Evolutionary conservation across 2,329 filamentous ascomycete species (phyloP).

Genomic region (Dactylellina drechsleri): DNA sequence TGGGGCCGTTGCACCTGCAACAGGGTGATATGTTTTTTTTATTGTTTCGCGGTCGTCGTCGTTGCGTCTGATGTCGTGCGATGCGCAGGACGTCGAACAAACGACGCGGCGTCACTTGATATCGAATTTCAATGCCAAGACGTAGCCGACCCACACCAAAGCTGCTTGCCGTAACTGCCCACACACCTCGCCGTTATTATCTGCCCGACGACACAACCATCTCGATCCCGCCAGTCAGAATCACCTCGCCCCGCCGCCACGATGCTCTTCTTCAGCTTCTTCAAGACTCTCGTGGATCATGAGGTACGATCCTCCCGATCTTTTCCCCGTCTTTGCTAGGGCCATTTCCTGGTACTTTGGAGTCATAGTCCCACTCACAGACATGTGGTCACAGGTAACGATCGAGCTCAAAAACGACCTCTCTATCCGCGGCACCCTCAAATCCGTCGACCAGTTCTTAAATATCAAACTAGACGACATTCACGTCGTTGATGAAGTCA

Average conservation of each 20-base stretch:
- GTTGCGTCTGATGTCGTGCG: conserved; percentile 8
- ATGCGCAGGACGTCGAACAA: conserved; percentile 1
- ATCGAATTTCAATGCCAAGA: conserved; percentile 52
- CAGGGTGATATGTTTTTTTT: neutral
- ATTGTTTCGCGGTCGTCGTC: conserved; percentile 7
- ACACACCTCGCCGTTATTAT: too few species aligned
- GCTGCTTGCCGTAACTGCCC: conserved; percentile 19
- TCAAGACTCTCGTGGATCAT: conserved; percentile 93
- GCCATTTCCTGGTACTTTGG: neutral
- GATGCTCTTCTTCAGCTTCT: conserved; percentile 73
- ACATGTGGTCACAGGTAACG: conserved; percentile 73
- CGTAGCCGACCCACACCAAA: conserved; percentile 18
- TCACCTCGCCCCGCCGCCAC: conserved; percentile 10
- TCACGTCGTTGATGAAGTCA: conserved; percentile 87
- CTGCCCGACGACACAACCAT: conserved; percentile 1
- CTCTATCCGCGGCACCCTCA: conserved; percentile 91
- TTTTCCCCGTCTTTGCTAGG: neutral
- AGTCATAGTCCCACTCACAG: conserved; percentile 63
- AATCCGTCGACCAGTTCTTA: conserved; percentile 97
- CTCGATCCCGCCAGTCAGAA: conserved; percentile 6
- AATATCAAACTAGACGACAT: conserved; percentile 99
- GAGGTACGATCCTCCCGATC: conserved; percentile 50
- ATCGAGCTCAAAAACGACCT: conserved; percentile 99
- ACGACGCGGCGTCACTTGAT: conserved; percentile 52
- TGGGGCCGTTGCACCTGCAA: neutral